Base-by-base conservation (phyloP, 441 rosid species). In the Erodium texanum region DNA sequence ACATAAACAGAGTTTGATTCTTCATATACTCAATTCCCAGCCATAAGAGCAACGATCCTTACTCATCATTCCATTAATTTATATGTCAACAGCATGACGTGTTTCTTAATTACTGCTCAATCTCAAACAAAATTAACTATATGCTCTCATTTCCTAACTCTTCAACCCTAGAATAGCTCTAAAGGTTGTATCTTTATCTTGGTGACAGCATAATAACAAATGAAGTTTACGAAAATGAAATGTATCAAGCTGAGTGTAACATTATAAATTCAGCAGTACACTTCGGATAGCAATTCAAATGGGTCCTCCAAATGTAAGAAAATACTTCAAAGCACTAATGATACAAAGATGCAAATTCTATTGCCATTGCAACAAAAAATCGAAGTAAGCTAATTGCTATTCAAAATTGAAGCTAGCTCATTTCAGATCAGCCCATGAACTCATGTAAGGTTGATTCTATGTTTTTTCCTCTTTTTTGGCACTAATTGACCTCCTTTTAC, bases 241-340 rank as follows among this genome's bases (percentile, higher is more conserved):
- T 15, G 3, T 48, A 48, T 48, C 7, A 3, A 14, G 11, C 16
- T 14, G 16, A 15, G 16, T 12, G 14, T 12, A 1, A 45, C 52
- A 45, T 45, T 45, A 45, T 45, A 45, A 45, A 14, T 11, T 52
- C 22, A 52, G 22, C 22, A 18, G n/a, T 52, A 52, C 59, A 52
- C 19, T 52, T 52, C 59, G 5, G 22, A 16, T 52, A 16, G 59
- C 22, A 52, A 52, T n/a, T 52, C 20, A n/a, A n/a, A 52, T 45
- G 61, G 61, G 61, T 54, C 10, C 24, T 18, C 61, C 61, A 16
- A 54, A 54, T 18, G 61, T 54, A 54, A 54, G 61, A 54, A 19
- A 54, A 54, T 19, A 50, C n/a, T n/a, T 50, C 56, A 5, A 50
- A 50, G 58, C 58, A 50, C 15, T 5, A 50, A 16, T 16, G 10